phyloP scores from a whole-genome alignment of 306 rosid species.

The Coriaria nepalensis region DNA sequence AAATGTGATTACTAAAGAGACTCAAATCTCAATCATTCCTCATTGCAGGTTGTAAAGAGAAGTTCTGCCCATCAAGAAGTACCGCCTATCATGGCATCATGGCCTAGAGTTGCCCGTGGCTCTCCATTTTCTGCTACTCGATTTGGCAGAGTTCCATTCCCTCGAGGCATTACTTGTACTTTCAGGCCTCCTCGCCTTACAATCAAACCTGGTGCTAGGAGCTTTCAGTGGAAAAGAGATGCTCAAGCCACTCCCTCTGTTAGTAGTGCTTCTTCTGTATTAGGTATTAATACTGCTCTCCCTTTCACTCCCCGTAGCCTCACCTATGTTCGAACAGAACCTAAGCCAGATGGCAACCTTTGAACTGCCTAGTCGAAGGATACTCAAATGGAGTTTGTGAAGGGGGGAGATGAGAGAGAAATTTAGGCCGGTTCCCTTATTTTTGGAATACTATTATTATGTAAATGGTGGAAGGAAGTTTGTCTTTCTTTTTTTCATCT shows the following conservation, averaged over 20 bases:
- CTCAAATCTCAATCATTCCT: neutral
- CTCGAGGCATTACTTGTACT: conserved; percentile 64
- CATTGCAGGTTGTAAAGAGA: conserved; percentile 58
- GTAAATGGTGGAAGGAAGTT: too few relatives aligned
- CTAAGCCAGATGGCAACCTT: conserved; percentile 54
- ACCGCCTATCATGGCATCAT: conserved; percentile 26
- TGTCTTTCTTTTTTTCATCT: too few relatives aligned
- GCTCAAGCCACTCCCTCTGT: conserved; percentile 39
- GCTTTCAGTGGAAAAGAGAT: conserved; percentile 93
- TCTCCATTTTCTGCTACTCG: conserved; percentile 44
- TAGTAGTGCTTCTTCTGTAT: conserved; percentile 28
- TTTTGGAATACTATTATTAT: too few relatives aligned
- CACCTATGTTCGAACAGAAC: conserved; percentile 71
- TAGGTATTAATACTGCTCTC: conserved; percentile 14
- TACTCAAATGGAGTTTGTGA: neutral
- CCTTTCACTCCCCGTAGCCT: conserved; percentile 49
- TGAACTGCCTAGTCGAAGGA: conserved; percentile 25
- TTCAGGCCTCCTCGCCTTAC: conserved; percentile 49
- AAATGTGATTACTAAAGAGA: too few relatives aligned
- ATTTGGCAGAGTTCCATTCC: conserved; percentile 53
- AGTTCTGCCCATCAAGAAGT: conserved; percentile 55
- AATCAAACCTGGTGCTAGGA: conserved; percentile 59
- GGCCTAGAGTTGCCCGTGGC: conserved; percentile 58
- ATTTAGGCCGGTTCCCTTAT: too few relatives aligned
- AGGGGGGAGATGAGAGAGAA: too few relatives aligned